Evolutionary conservation across 805 yeast species (phyloP), one percentile per base, ranked within the genome.

Genomic region (Sungouiella thailandica): DNA sequence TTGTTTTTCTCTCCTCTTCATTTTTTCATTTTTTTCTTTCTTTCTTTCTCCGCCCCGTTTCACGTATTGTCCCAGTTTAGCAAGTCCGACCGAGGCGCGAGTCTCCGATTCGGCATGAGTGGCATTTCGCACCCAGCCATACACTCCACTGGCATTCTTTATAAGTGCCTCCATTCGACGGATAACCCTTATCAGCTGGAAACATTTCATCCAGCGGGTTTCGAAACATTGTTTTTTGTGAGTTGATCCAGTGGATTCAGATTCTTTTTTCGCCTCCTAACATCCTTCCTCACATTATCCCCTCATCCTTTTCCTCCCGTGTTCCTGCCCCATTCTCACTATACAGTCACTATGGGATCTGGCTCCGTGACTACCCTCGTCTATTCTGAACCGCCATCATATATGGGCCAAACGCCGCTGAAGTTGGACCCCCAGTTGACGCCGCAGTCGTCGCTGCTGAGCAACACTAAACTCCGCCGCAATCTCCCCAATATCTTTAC

Each of bases 361-460:
- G 22, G 8, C 22, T 19, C 22, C 22, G 22, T 19, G 22, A 19
- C 22, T 9, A 19, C 22, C 22, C 22, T 19, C 22, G n/a, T n/a
- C n/a, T n/a, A n/a, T n/a, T n/a, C n/a, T n/a, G n/a, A n/a, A n/a
- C n/a, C n/a, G n/a, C n/a, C n/a, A n/a, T 19, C 22, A 9, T 28
- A 13, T 20, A 44, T 44, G 48, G 48, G 48, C 35, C 44, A 44
- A 12, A 14, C 46, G 31, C 31, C 36, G 11, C 48, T 44, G 48
- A 41, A 35, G 18, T 2, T 13, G 10, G 34, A 14, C 10, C 12
- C 19, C 16, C 31, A 10, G 30, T 33, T 39, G 31, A 36, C 46
- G 23, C 43, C 46, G 17, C 41, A 29, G 36, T 25, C 37, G 18
- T 39, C 46, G 17, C 30, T 29, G 11, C 10, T 16, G 13, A 16